Evolutionary conservation across 2,329 filamentous ascomycete genomes (phyloP), one percentile per base, ranked within the genome.

Genomic region (Botrytis byssoidea): DNA sequence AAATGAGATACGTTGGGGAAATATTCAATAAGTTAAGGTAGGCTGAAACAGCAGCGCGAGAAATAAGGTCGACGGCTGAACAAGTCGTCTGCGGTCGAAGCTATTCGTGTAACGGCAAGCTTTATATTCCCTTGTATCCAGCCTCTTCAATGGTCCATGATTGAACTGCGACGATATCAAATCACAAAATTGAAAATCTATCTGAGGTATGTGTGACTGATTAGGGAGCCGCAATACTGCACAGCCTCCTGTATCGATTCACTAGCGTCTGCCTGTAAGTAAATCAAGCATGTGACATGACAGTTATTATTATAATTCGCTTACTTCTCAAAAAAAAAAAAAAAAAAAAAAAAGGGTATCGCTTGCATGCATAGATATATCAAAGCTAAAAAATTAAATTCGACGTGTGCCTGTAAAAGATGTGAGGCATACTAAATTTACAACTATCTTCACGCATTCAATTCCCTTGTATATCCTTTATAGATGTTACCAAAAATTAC

Each of bases 401-500:
- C 14, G 6, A 69, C 3, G 29, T 14, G 8, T 25, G 18, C 20
- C 7, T 48, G 8, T 14, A 22, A 32, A 42, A 32, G n/a, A 69
- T 4, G 29, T 44, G 10, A 57, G 48, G 51, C 29, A 32, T 32
- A 57, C 48, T 32, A 32, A 69, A 69, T 25, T 55, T 55, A 55
- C 25, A 68, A 5, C 29, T 10, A 69, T 32, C 37, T 68, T 42
- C 20, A 57, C 20, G 18, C n/a, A 12, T n/a, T 16, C 12, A 37
- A 29, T 12, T 18, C 48, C 48, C 35, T 42, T 14, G n/a, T 55
- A 40, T 55, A 32, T 44, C n/a, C 5, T 32, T 57, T 57, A 57
- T 20, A 69, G 40, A 42, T 42, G n/a, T 42, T 12, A 57, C 3
- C 14, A 42, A 57, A 9, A 35, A 55, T n/a, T 85, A 89, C 74